These are phyloP conservation scores for Cystobasidium slooffiae DNA, from an alignment of 1,284 basidiomycete genomes.

Conservation along the genomic window DNA sequence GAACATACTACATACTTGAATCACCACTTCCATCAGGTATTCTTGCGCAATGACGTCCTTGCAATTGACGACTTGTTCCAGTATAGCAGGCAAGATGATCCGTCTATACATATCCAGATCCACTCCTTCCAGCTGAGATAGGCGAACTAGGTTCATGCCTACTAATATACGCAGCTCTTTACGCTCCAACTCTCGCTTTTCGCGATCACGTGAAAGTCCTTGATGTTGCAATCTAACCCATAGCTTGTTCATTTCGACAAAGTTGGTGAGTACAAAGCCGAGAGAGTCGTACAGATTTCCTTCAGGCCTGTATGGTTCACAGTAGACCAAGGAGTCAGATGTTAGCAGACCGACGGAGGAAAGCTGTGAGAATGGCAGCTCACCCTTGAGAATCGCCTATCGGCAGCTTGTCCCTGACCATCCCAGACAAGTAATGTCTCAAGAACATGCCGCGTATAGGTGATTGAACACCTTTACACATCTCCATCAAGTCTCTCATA, in stretches of 20 bases:
- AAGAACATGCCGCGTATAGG: conserved; percentile 90
- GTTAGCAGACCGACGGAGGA: neutral
- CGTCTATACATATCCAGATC: conserved; percentile 85
- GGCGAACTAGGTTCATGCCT: conserved; percentile 90
- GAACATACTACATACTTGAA: conserved; percentile 68
- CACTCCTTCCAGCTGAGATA: conserved; percentile 90
- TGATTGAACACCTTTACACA: conserved; percentile 92
- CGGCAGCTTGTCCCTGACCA: conserved; percentile 91
- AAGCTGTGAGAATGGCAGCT: conserved; percentile 51
- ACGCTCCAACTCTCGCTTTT: conserved; percentile 92
- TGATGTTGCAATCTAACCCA: conserved; percentile 97
- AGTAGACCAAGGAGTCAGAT: neutral
- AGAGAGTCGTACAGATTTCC: conserved; percentile 92
- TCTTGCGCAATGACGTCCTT: conserved; percentile 97
- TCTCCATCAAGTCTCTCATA: conserved; percentile 99
- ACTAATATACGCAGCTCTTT: conserved; percentile 90
- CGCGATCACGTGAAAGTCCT: conserved; percentile 89
- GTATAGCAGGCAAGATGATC: conserved; percentile 80
- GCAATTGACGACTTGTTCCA: conserved; percentile 94
- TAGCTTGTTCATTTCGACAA: conserved; percentile 98
- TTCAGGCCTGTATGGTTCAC: conserved; percentile 64
- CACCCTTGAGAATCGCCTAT: conserved; percentile 80
- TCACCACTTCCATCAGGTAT: conserved; percentile 97
- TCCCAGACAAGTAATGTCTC: conserved; percentile 90
- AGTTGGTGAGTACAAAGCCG: conserved; percentile 91